phyloP scores from a whole-genome alignment of 768 basidiomycete species.

The Russula earlei region DNA sequence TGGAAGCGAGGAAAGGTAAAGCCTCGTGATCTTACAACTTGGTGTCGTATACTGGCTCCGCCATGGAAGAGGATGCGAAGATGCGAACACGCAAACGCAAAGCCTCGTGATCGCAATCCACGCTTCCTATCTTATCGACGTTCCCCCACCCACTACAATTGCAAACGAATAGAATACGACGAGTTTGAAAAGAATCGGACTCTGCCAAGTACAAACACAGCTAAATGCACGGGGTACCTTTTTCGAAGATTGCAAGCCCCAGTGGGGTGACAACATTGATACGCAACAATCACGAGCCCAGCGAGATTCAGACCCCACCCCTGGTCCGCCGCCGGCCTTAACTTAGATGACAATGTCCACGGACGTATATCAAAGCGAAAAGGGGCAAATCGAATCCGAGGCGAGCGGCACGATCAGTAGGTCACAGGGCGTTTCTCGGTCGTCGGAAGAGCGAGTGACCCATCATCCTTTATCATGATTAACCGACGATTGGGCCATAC shows the following conservation, averaged over 20 bases:
- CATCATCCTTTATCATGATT: constrained; percentile 10
- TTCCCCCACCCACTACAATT: neutral
- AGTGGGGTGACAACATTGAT: neutral
- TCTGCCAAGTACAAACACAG: constrained; percentile 6
- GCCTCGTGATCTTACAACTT: too few relatives aligned
- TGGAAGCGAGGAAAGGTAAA: too few relatives aligned
- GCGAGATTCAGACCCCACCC: neutral
- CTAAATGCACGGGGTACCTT: constrained; percentile 3
- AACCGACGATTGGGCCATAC: neutral
- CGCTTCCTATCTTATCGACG: neutral
- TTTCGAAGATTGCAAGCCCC: constrained; percentile 1
- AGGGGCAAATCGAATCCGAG: neutral
- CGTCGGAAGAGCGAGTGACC: constrained; percentile 6
- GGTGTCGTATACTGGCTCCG: neutral
- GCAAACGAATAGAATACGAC: constrained; percentile 13
- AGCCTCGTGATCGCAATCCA: constrained; percentile 9
- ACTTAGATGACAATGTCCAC: constrained; percentile 14
- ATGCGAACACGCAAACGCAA: too few relatives aligned
- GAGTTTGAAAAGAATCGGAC: neutral
- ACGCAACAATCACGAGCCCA: neutral
- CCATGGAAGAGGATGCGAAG: neutral
- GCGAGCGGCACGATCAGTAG: constrained; percentile 4
- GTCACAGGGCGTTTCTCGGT: constrained; percentile 2
- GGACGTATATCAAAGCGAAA: neutral
- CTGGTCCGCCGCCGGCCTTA: constrained; percentile 1